Percentiles rank a stretch among this genome's conserved stretches.
Evolutionary conservation across 345 rosid species (phyloP).

Genomic region (Odontarrhena argentea): DNA sequence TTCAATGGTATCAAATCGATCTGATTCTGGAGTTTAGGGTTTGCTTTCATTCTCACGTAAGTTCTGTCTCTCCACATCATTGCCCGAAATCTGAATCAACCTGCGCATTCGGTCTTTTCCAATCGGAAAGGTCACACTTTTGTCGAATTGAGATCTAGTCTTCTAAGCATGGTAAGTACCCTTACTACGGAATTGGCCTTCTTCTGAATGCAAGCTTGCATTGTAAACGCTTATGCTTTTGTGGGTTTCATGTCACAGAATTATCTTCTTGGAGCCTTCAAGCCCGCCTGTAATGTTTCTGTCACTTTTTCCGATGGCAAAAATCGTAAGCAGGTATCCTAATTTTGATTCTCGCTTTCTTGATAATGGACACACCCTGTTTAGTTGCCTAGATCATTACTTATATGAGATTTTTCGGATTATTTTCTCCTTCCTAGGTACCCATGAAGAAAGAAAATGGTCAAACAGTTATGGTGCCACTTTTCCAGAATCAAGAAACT

Average conservation of each 20-base stretch:
- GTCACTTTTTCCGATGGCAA: slow-evolving; percentile 81
- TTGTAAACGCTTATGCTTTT: slow-evolving; percentile 18
- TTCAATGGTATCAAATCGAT: not conserved
- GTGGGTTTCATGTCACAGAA: slow-evolving; percentile 50
- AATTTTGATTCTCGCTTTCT: not conserved
- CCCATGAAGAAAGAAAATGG: slow-evolving; percentile 95
- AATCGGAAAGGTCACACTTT: not conserved
- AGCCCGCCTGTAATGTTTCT: slow-evolving; percentile 80
- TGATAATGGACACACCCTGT: not conserved
- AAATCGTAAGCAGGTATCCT: slow-evolving; percentile 79
- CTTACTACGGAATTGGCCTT: not conserved
- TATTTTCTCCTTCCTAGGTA: slow-evolving; percentile 48
- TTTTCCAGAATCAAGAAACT: slow-evolving; percentile 93
- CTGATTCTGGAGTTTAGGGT: slow-evolving; percentile 9
- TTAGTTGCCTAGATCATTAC: not conserved
- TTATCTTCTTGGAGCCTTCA: slow-evolving; percentile 94
- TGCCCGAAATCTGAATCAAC: slow-evolving; percentile 7
- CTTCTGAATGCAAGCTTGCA: not conserved
- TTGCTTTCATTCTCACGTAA: slow-evolving; percentile 10
- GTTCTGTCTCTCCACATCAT: not conserved
- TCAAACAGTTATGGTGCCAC: slow-evolving; percentile 75
- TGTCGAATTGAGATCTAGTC: slow-evolving; percentile 36
- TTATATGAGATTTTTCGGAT: not conserved
- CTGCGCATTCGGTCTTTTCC: not conserved
- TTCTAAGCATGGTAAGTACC: slow-evolving; percentile 44